Conservation (phyloP, 139 green algal genomes). For the Choricystis sp. region DNA sequence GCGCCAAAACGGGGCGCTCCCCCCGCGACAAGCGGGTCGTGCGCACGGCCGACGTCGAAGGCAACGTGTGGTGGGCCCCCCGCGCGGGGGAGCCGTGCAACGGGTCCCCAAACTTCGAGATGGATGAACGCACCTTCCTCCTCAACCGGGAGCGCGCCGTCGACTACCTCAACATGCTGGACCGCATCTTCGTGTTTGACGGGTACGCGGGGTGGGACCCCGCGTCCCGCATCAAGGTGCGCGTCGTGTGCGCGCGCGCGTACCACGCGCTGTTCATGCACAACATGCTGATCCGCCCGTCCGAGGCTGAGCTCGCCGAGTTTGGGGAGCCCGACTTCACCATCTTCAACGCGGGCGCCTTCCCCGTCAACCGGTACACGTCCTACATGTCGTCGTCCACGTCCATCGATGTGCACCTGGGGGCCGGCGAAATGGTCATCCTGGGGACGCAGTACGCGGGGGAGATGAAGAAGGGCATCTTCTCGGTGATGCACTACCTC, state of each 20-base stretch:
- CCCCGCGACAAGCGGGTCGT: constrained; percentile 92
- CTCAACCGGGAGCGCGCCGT: constrained; percentile 69
- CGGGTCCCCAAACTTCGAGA: constrained; percentile 59
- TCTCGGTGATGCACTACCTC: constrained; percentile 75
- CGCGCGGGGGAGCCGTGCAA: constrained; percentile 18
- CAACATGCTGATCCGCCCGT: constrained; percentile 91
- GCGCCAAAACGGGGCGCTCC: constrained; percentile 74
- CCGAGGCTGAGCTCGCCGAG: constrained; percentile 49
- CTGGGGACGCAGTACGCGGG: constrained; percentile 83
- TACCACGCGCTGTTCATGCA: constrained; percentile 96
- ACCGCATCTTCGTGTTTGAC: constrained; percentile 62
- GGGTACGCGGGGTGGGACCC: constrained; percentile 72
- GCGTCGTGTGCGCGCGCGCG: constrained; percentile 66
- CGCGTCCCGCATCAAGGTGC: constrained; percentile 41
- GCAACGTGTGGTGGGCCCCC: constrained; percentile 76
- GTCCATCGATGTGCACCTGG: constrained; percentile 66
- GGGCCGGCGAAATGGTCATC: constrained; percentile 59
- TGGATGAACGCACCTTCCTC: constrained; percentile 70
- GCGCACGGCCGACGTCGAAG: constrained; percentile 41
- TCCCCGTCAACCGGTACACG: constrained; percentile 72
- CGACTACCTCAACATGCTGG: constrained; percentile 77
- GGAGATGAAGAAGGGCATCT: constrained; percentile 91
- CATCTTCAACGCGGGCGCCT: constrained; percentile 85
- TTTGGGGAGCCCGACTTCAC: constrained; percentile 84
- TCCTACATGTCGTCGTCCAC: constrained; percentile 81